Percentiles rank a stretch among this genome's conserved stretches.
phyloP scores from a whole-genome alignment of 225 moss, liverwort and hornwort species.

The Ulota crispa region DNA sequence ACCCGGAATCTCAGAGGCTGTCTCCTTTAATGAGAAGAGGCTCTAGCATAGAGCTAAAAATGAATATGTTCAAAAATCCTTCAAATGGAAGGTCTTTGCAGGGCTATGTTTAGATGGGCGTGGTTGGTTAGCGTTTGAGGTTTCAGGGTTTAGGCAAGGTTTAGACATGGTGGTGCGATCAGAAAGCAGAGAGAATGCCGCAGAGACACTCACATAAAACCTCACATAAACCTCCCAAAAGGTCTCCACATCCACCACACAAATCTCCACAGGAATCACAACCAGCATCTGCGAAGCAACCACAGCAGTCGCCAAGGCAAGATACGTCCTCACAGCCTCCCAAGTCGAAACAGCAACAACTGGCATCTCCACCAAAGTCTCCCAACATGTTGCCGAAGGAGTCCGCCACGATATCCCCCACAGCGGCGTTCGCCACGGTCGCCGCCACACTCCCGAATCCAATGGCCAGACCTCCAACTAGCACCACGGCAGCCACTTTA shows the following conservation, averaged over 20 bases:
- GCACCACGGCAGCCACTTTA: conserved; percentile 49
- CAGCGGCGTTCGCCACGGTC: conserved; percentile 47
- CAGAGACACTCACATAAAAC: conserved; percentile 3
- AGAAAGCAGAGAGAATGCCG: conserved; percentile 6
- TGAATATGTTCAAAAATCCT: neutral
- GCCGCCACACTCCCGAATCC: conserved; percentile 66
- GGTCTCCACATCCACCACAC: conserved; percentile 13
- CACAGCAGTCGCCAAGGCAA: neutral
- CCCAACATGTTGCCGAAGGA: conserved; percentile 36
- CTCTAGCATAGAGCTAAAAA: neutral
- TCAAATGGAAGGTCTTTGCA: neutral
- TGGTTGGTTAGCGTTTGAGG: neutral
- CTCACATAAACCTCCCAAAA: conserved; percentile 3
- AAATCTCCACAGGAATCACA: conserved; percentile 31
- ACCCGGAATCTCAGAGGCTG: neutral
- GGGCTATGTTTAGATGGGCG: neutral
- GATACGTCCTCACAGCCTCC: neutral
- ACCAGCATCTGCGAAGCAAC: conserved; percentile 9
- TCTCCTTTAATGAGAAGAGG: neutral
- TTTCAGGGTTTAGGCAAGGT: neutral
- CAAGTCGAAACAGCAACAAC: conserved; percentile 30
- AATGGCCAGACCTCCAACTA: conserved; percentile 55
- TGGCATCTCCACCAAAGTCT: conserved; percentile 23
- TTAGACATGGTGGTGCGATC: neutral
- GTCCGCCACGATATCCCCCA: conserved; percentile 36